Conservation (phyloP, 306 rosid genomes). For the Prinsepia uniflora region DNA sequence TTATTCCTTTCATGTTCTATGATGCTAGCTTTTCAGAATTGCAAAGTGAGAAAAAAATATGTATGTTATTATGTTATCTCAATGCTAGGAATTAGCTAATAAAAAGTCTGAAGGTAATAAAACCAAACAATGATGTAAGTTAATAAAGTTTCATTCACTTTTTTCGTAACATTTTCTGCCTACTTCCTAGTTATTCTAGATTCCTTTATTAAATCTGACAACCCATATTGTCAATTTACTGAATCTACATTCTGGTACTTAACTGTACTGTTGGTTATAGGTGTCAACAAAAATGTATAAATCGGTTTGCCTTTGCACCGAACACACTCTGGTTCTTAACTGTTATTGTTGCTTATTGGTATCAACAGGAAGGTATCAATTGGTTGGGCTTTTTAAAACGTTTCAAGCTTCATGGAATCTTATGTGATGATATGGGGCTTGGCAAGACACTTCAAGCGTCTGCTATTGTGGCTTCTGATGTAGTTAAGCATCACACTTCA, state of each 20-base stretch:
- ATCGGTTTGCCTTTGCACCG: slow-evolving; percentile 75
- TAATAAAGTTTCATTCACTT: not conserved
- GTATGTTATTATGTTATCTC: not conserved
- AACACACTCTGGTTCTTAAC: slow-evolving; percentile 15
- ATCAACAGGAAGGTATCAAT: slow-evolving; percentile 97
- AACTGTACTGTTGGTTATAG: slow-evolving; percentile 39
- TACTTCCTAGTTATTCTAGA: not conserved
- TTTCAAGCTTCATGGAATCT: slow-evolving; percentile 99
- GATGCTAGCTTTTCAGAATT: not conserved
- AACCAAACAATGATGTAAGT: too few relatives aligned
- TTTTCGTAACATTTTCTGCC: not conserved
- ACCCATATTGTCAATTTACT: not conserved
- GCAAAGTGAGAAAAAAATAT: not conserved
- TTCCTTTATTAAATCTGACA: not conserved
- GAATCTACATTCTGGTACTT: slow-evolving; percentile 12
- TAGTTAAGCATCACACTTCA: slow-evolving; percentile 53
- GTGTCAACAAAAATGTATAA: slow-evolving; percentile 92
- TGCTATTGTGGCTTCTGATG: slow-evolving; percentile 87
- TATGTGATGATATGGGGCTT: slow-evolving; percentile 99
- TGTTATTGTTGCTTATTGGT: slow-evolving; percentile 51
- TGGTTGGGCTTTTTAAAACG: slow-evolving; percentile 95
- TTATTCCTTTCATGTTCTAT: not conserved
- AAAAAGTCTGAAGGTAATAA: too few relatives aligned
- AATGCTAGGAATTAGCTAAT: not conserved
- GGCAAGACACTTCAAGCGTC: slow-evolving; percentile 99